phyloP scores from a whole-genome alignment of 306 rosid species.

The Begonia masoniana region DNA sequence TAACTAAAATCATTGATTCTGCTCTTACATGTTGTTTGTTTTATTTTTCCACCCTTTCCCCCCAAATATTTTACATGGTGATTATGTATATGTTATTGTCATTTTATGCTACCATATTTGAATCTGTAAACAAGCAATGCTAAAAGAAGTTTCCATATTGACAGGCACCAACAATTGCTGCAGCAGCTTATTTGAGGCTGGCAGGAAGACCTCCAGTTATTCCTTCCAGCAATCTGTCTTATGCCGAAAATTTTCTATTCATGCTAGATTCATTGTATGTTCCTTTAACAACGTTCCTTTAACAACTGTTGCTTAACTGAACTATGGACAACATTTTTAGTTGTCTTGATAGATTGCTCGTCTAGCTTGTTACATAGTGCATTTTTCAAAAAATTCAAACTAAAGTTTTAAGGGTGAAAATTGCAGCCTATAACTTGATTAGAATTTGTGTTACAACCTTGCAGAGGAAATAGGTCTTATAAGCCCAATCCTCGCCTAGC shows the following conservation, averaged over 20 bases:
- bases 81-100: too few species aligned
- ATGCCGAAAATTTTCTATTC: slow-evolving; percentile 74
- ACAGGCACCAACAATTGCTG: slow-evolving; percentile 81
- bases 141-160: slow-evolving; percentile 6
- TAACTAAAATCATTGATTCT: neutral
- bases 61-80: neutral
- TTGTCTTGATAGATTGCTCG: neutral
- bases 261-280: slow-evolving; percentile 89
- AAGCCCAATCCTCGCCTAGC: slow-evolving; percentile 81
- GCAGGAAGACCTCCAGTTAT: slow-evolving; percentile 88
- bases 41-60: neutral
- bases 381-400: neutral
- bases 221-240: slow-evolving; percentile 69
- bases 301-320: neutral
- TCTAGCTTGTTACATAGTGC: neutral
- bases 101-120: too few species aligned
- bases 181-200: slow-evolving; percentile 68
- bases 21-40: neutral
- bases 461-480: slow-evolving; percentile 68
- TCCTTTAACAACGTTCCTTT: slow-evolving; percentile 8
- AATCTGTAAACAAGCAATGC: too few species aligned
- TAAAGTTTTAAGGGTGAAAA: too few species aligned
- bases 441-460: slow-evolving; percentile 2
- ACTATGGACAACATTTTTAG: neutral
- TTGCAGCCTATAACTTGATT: neutral